Evolutionary conservation across 108 stramenopile species (phyloP), one percentile per base, ranked within the genome.

Genomic region (Cylindrotheca fusiformis): DNA sequence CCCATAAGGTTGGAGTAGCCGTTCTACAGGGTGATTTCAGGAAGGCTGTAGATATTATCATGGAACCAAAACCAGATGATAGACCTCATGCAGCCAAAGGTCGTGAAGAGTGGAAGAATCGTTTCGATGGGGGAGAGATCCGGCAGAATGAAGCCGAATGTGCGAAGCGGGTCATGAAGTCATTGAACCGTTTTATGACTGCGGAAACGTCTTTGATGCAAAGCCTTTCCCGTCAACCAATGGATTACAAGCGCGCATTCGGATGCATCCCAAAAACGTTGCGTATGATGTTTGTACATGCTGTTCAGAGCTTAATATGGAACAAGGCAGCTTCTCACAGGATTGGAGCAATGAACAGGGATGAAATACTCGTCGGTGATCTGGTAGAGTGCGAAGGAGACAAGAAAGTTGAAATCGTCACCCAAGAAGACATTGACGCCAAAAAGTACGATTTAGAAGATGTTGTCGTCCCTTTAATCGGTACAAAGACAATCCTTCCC

Each of bases 261-360:
- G 50, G 62, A 6, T 79, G 85, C 19, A 93, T 96, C 36, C 69
- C 78, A 30, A 91, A 91, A 57, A 85, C 86, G 44, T 76, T 90
- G 78, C 78, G 87, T 48, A 77, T 85, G 62, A 96, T 96, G 91
- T 96, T 86, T 63, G 49, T 93, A 4, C 95, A 96, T 67, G 87
- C 93, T 20, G 67, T 81, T 23, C 81, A 86, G 32, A 85, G 84
- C 58, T 65, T 68, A 2, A 27, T 87, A 4, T 91, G 83, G 84
- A 91, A 91, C 66, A 31, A 52, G 19, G 76, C 69, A 5, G 80
- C 74, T 10, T 80, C 81, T 4, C 33, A 77, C 54, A 52, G 84
- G 2, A 77, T 89, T 17, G 76, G 79, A 32, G 71, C 55, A 28
- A 47, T 71, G 54, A 82, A 67, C 12, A 82, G 66, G 14, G 63